Evolutionary conservation across 805 yeast genomes (phyloP), one percentile per base, ranked within the genome.

Genomic region (Spathaspora girioi): DNA sequence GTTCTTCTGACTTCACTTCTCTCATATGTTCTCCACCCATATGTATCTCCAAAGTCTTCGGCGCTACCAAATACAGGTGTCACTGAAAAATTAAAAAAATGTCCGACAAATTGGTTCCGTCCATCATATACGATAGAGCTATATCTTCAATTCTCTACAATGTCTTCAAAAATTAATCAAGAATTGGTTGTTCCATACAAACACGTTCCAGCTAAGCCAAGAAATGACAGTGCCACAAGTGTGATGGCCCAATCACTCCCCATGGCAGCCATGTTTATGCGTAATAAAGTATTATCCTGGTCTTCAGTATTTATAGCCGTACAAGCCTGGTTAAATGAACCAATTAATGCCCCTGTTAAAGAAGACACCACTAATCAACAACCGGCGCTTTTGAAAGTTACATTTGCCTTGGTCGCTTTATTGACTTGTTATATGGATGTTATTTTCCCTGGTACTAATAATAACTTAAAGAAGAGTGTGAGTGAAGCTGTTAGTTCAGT

Each of bases 241-340:
- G 70, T 79, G 65, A 69, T 80, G 45, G 66, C 80, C 42, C 87
- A 79, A 64, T 73, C 84, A 15, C 77, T 83, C 69, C 87, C 87
- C 31, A 80, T 83, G 84, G 84, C 84, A 2, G 87, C 87, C 45
- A 81, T 83, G 82, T 82, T 83, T 66, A 73, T 83, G 79, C 78
- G 76, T 59, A 80, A 80, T 63, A 81, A 78, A 60, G 66, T 81
- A 55, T 64, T 81, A 58, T 71, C 84, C 11, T 80, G 87, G 87
- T 67, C 83, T 19, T 66, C 86, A 2, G 60, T 82, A 20, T 71
- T 82, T 52, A 73, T 80, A 53, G 73, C 82, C 4, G 58, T 80
- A 23, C 82, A 77, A 57, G 54, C 79, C 1, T 80, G 65, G 56
- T 68, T 81, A 60, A 77, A 71, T 52, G 77, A 74, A 50, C 79